These are phyloP conservation scores for Elsinoe batatas DNA, from an alignment of 2,329 filamentous ascomycete species.

Conservation along the genomic window DNA sequence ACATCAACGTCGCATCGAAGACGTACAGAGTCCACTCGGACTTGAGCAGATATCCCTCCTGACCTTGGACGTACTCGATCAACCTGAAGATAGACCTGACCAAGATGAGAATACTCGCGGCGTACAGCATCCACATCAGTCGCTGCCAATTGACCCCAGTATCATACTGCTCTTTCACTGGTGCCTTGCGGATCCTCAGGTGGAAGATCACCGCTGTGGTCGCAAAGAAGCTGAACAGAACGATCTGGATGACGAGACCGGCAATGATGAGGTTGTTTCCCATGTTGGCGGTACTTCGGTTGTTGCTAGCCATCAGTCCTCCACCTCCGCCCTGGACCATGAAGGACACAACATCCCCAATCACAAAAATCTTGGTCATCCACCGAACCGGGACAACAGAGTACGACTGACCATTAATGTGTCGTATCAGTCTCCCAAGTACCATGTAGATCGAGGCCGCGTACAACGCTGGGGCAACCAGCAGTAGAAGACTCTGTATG, in stretches of 20 bases:
- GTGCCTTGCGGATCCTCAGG: slow-evolving; percentile 17
- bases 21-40: slow-evolving; percentile 35
- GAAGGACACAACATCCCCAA: slow-evolving; percentile 42
- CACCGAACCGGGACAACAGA: slow-evolving; percentile 35
- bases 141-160: slow-evolving; percentile 26
- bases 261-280: slow-evolving; percentile 38
- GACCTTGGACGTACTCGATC: slow-evolving; percentile 39
- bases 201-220: slow-evolving; percentile 24
- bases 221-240: slow-evolving; percentile 43
- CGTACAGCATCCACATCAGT: slow-evolving; percentile 36
- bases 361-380: slow-evolving; percentile 47
- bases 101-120: slow-evolving; percentile 37
- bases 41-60: slow-evolving; percentile 34
- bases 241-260: slow-evolving; percentile 42
- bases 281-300: slow-evolving; percentile 28
- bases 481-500: slow-evolving; percentile 35
- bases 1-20: slow-evolving; percentile 23
- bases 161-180: slow-evolving; percentile 13
- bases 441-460: slow-evolving; percentile 45
- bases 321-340: slow-evolving; percentile 38
- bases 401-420: slow-evolving; percentile 33
- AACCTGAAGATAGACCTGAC: slow-evolving; percentile 41
- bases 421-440: slow-evolving; percentile 36
- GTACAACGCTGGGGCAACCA: slow-evolving; percentile 41
- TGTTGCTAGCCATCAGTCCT: slow-evolving; percentile 30